A percentile compares a stretch with the other conserved stretches of the same genome.
Conservation (phyloP, 1,139 yeast species). For the Suhomyces bribrorum region DNA sequence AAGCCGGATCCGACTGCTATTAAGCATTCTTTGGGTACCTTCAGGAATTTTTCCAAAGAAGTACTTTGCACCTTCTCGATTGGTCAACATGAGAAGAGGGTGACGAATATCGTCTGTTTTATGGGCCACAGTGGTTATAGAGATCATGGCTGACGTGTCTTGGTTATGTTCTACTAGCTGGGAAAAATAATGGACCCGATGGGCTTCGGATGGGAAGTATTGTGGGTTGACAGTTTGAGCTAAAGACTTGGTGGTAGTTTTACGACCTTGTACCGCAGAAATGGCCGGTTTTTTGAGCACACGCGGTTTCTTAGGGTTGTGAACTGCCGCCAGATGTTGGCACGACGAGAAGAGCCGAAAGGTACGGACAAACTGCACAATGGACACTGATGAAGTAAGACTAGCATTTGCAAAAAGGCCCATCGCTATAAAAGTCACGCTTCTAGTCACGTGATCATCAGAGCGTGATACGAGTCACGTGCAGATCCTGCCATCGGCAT, state of each 20-base stretch:
- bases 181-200: slow-evolving; percentile 15
- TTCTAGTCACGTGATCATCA: neutral
- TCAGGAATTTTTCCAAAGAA: slow-evolving; percentile 82
- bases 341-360: slow-evolving; percentile 4
- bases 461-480: neutral
- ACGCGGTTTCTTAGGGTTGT: neutral
- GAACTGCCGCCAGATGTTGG: slow-evolving; percentile 3
- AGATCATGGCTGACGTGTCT: slow-evolving; percentile 32
- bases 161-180: slow-evolving; percentile 18
- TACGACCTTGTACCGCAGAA: no score
- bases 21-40: slow-evolving; percentile 76
- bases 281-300: no score
- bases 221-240: slow-evolving; percentile 16
- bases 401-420: no score
- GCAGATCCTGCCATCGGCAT: no score
- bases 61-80: slow-evolving; percentile 57
- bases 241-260: slow-evolving; percentile 2
- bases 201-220: slow-evolving; percentile 14
- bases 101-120: slow-evolving; percentile 60
- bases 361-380: slow-evolving; percentile 6
- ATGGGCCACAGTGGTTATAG: slow-evolving; percentile 50
- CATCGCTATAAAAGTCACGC: neutral
- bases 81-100: slow-evolving; percentile 58
- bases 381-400: slow-evolving; percentile 4
- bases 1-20: slow-evolving; percentile 54